Evolutionary conservation across 257 asterid species (phyloP).

Genomic region (Paulownia fortunei): DNA sequence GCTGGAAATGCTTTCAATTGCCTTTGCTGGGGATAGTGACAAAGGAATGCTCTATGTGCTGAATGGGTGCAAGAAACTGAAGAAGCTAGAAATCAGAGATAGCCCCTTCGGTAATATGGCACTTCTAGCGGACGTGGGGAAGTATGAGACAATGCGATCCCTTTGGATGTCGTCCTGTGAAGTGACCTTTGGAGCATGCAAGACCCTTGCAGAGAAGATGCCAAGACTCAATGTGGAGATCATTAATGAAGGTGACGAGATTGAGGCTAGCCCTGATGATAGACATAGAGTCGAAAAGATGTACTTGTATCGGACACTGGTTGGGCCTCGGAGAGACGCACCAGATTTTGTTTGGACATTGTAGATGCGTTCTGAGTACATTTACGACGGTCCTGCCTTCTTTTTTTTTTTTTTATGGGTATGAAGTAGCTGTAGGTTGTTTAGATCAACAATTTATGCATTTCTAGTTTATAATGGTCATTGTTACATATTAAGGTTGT

Average conservation of each 20-base stretch:
- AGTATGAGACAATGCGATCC: slow-evolving; percentile 98
- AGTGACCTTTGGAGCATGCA: slow-evolving; percentile 87
- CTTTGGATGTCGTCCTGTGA: slow-evolving; percentile 95
- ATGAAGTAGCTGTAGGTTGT: slow-evolving; percentile 24
- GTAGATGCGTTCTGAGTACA: slow-evolving; percentile 35
- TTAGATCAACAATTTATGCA: slow-evolving; percentile 29
- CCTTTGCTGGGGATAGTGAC: slow-evolving; percentile 85
- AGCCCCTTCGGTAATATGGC: slow-evolving; percentile 85
- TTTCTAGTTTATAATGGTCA: slow-evolving; percentile 35
- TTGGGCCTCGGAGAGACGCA: slow-evolving; percentile 75
- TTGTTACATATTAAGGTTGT: slow-evolving; percentile 31
- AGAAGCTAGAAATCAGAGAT: slow-evolving; percentile 77
- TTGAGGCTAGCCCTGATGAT: slow-evolving; percentile 48
- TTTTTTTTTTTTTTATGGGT: background rate
- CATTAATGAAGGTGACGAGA: slow-evolving; percentile 59
- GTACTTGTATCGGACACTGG: slow-evolving; percentile 81
- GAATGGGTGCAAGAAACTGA: slow-evolving; percentile 85
- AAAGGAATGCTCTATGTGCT: slow-evolving; percentile 77
- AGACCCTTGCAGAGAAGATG: slow-evolving; percentile 75
- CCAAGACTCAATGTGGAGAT: slow-evolving; percentile 79
- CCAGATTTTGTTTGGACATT: slow-evolving; percentile 74
- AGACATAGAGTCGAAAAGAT: slow-evolving; percentile 66
- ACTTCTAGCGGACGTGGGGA: slow-evolving; percentile 79
- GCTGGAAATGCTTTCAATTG: slow-evolving; percentile 84
- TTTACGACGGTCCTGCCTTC: background rate